Evolutionary conservation across 2,329 filamentous ascomycete genomes (phyloP).

Genomic region (Truncatella angustata): DNA sequence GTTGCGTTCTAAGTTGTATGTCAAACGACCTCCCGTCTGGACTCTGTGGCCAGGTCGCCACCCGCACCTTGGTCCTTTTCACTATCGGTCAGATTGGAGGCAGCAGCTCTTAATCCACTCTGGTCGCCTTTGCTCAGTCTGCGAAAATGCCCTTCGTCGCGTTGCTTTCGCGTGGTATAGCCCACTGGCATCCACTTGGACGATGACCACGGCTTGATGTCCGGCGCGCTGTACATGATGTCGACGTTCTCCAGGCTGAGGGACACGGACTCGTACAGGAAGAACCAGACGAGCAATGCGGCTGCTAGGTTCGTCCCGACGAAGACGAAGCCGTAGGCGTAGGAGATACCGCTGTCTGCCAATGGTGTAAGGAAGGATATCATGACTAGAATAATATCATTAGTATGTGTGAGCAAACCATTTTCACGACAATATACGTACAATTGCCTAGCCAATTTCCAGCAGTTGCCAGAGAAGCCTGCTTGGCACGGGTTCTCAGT

Average conservation of each 20-base stretch:
- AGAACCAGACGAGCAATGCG: slow-evolving; percentile 64
- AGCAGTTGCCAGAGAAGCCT: slow-evolving; percentile 53
- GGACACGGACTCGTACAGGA: slow-evolving; percentile 64
- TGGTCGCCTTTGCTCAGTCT: background rate
- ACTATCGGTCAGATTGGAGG: background rate
- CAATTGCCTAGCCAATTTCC: slow-evolving; percentile 57
- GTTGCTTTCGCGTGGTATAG: slow-evolving; percentile 38
- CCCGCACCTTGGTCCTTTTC: background rate
- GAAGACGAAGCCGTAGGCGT: slow-evolving; percentile 65
- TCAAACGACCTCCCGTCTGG: background rate
- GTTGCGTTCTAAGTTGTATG: background rate
- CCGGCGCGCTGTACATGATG: slow-evolving; percentile 61
- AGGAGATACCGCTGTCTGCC: slow-evolving; percentile 60
- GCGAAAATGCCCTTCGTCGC: slow-evolving; percentile 2
- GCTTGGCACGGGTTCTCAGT: slow-evolving; percentile 52
- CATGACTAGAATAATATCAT: slow-evolving; percentile 41
- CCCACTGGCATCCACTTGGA: slow-evolving; percentile 48
- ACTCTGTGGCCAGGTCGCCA: background rate
- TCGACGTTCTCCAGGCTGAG: slow-evolving; percentile 71
- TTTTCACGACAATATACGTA: slow-evolving; percentile 26
- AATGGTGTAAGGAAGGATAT: slow-evolving; percentile 68
- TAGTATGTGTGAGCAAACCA: background rate
- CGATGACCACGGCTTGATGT: slow-evolving; percentile 62
- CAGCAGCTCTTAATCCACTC: background rate
- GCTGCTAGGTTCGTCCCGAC: slow-evolving; percentile 59